A percentile compares a stretch with the other conserved stretches of the same genome.
phyloP scores from a whole-genome alignment of 305 asterid genomes.

The Fraxinus nigra region DNA sequence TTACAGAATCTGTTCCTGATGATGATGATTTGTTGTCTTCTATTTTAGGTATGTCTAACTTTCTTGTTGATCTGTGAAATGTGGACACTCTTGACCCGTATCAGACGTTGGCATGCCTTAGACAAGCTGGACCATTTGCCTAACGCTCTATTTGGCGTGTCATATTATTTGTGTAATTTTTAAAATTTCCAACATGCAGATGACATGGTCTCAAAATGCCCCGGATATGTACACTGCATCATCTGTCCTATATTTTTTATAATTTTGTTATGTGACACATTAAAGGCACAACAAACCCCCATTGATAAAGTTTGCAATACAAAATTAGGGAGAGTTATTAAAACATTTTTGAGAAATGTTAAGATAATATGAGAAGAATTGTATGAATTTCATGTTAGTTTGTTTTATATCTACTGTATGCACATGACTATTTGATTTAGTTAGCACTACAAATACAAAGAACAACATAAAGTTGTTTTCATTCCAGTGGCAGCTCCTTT shows the following conservation, averaged over 20 bases:
- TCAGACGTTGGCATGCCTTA: not conserved
- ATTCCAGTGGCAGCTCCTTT: not conserved
- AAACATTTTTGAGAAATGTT: not conserved
- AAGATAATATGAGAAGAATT: not conserved
- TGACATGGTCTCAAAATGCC: not conserved
- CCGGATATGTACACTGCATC: not conserved
- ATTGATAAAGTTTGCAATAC: not conserved
- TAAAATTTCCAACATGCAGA: not conserved
- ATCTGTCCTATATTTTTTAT: not conserved
- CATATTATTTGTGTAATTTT: not conserved
- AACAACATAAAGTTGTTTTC: not conserved
- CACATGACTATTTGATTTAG: not conserved
- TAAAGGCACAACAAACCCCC: not conserved
- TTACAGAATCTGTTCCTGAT: constrained; percentile 61
- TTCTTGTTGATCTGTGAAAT: not conserved
- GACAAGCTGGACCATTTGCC: not conserved
- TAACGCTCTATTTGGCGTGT: not conserved
- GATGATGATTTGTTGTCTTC: constrained; percentile 90
- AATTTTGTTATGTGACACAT: not conserved
- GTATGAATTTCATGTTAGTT: not conserved
- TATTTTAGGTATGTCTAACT: constrained; percentile 60
- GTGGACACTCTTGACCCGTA: not conserved
- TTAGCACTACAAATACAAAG: not conserved
- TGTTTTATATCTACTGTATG: not conserved
- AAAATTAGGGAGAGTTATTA: not conserved